Evolutionary conservation across 1,284 basidiomycete genomes (phyloP).

Genomic region (Leccinum subrobustum): DNA sequence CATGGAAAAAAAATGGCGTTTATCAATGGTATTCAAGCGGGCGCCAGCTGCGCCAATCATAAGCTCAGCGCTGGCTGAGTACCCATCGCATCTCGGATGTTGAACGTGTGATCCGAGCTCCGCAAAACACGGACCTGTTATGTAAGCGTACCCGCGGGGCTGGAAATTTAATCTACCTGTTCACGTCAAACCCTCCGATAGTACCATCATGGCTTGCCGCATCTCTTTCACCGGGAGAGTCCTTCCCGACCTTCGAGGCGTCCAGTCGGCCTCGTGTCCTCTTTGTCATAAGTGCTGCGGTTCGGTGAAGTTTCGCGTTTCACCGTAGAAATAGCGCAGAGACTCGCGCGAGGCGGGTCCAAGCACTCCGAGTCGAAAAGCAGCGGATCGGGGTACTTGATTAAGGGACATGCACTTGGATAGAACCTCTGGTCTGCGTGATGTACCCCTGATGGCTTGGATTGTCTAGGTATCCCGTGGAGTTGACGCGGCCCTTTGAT

Average conservation of each 20-base stretch:
- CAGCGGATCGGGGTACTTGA: conserved; percentile 12
- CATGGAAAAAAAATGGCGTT: conserved; percentile 31
- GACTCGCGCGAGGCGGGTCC: conserved; percentile 2
- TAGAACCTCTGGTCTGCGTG: conserved; percentile 15
- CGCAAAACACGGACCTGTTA: conserved; percentile 27
- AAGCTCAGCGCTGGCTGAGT: not conserved
- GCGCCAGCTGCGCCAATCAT: not conserved
- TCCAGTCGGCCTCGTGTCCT: conserved; percentile 5
- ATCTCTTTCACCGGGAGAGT: not conserved
- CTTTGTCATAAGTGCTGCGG: conserved; percentile 8
- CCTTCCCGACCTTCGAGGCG: not conserved
- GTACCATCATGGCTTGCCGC: not conserved
- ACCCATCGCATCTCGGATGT: not conserved
- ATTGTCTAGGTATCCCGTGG: conserved; percentile 31
- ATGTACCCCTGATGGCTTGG: conserved; percentile 34
- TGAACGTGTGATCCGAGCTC: conserved; percentile 30
- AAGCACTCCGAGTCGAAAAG: conserved; percentile 7
- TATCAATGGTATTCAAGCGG: conserved; percentile 26
- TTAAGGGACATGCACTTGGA: conserved; percentile 15
- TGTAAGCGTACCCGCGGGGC: conserved; percentile 10
- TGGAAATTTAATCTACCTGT: conserved; percentile 1
- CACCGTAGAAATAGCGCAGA: conserved; percentile 14
- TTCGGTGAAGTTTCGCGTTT: conserved; percentile 12
- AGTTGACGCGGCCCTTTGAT: conserved; percentile 32
- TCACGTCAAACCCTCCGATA: not conserved